Conservation (phyloP, 1,139 yeast species). For the Geotrichum siamense region DNA sequence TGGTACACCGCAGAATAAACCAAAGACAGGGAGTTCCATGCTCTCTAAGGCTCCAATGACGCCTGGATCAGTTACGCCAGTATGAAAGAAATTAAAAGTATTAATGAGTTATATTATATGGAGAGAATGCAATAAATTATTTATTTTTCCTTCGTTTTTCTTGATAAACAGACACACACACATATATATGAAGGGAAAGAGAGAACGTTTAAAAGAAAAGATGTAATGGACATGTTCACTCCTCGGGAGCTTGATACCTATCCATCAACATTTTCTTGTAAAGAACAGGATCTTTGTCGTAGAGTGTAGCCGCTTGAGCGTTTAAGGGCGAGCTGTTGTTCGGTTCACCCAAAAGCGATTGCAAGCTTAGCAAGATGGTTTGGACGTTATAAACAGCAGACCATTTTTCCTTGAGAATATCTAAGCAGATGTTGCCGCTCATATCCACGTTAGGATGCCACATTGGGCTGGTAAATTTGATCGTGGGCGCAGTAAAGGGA, state of each 20-base stretch:
- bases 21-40: conserved; percentile 14
- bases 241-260: conserved; percentile 41
- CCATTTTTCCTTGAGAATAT: conserved; percentile 56
- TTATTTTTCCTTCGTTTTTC: background rate
- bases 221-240: conserved; percentile 15
- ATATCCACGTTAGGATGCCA: conserved; percentile 69
- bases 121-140: background rate
- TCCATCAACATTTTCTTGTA: conserved; percentile 42
- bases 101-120: conserved; percentile 2
- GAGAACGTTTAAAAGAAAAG: background rate
- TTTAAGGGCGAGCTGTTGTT: conserved; percentile 48
- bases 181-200: no score
- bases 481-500: conserved; percentile 55
- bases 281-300: conserved; percentile 42
- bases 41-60: conserved; percentile 17
- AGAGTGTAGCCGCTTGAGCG: conserved; percentile 45
- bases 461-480: conserved; percentile 57
- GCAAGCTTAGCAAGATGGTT: conserved; percentile 51
- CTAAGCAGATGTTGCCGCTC: conserved; percentile 55
- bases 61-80: conserved; percentile 4
- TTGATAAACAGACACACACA: no score
- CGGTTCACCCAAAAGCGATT: conserved; percentile 51
- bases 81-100: conserved; percentile 1
- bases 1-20: conserved; percentile 4
- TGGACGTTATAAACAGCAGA: conserved; percentile 62